A percentile compares a stretch with the other conserved stretches of the same genome.
phyloP scores from a whole-genome alignment of 2,329 filamentous ascomycete genomes.

The Trichocomaceae sp. region DNA sequence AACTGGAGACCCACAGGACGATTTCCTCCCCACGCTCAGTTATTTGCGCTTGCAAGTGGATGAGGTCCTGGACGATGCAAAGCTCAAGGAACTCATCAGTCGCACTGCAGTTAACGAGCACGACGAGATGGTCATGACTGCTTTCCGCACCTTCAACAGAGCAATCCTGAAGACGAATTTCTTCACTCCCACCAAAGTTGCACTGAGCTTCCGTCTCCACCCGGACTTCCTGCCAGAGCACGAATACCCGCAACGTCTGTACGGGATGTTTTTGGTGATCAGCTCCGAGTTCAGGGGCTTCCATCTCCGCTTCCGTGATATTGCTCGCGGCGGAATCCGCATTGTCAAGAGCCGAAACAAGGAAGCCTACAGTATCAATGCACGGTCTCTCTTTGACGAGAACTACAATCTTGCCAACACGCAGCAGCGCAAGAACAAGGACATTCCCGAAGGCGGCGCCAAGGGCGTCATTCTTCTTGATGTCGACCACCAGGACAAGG shows the following conservation, averaged over 20 bases:
- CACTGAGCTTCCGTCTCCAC: conserved; percentile 90
- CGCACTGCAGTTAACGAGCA: conserved; percentile 85
- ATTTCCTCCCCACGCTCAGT: conserved; percentile 64
- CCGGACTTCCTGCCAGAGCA: conserved; percentile 72
- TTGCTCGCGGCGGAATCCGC: conserved; percentile 91
- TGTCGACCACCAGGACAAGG: conserved; percentile 88
- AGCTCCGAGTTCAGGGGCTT: conserved; percentile 95
- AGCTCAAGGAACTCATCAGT: conserved; percentile 69
- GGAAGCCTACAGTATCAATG: conserved; percentile 94
- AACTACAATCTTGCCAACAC: conserved; percentile 98
- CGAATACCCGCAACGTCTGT: conserved; percentile 89
- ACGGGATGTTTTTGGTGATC: conserved; percentile 98
- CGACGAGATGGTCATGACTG: conserved; percentile 95
- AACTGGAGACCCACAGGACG: conserved; percentile 54
- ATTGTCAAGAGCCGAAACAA: conserved; percentile 97
- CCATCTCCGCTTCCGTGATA: conserved; percentile 94
- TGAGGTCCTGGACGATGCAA: conserved; percentile 67
- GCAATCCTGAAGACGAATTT: conserved; percentile 94
- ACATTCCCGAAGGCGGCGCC: conserved; percentile 95
- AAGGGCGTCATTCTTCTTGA: conserved; percentile 97
- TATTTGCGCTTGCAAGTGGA: conserved; percentile 61
- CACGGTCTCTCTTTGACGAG: conserved; percentile 92
- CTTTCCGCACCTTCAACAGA: conserved; percentile 92
- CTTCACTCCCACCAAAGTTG: conserved; percentile 97
- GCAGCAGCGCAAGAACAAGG: conserved; percentile 99